Base-by-base conservation (phyloP, 2,329 filamentous ascomycete genomes). In the Blastomyces gilchristii region DNA sequence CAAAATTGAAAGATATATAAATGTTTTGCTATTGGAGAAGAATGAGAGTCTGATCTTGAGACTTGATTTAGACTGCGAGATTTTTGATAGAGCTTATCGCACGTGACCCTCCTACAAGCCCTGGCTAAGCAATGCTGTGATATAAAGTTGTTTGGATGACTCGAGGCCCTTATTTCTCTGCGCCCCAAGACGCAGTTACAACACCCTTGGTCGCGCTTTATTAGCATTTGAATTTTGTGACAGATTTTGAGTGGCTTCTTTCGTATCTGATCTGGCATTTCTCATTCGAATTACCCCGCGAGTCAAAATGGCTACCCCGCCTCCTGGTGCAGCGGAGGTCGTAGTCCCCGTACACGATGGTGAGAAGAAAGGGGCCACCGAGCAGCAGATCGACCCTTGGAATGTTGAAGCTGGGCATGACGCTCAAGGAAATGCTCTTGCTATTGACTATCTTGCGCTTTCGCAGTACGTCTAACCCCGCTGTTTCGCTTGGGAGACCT, bases 361-460 rank as follows among this genome's bases (percentile, higher is more conserved):
- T 2, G 57, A 58, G 57, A 12, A 28, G 41, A 28, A 47, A 31
- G 57, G 1, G 14, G 25, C 57, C 39, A 45, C 57, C 31, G 70
- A 72, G 37, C 71, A 72, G 61, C 69, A 72, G 28, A 69, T 73
- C 61, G 71, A 73, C 54, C 71, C 71, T 58, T 73, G 71, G 71
- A 70, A 69, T 58, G 71, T 73, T 7, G 67, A 69, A 52, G 71
- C 69, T 49, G 71, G 63, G 50, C 68, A 68, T 41, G 71, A 72
- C 58, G 70, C 68, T 62, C 67, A 69, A 65, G 71, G 71, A 53
- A 71, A 72, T 37, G 63, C 65, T 34, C 63, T 70, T 45, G 67
- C 68, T 31, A 71, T 73, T 53, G 69, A 73, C 64, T 73, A 73
- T 60, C 64, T 68, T 61, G 69, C 70, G 16, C 68, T 72, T 57